These are phyloP conservation scores for Ilyonectria destructans DNA, from an alignment of 2,329 filamentous ascomycete species.

Conservation along the genomic window DNA sequence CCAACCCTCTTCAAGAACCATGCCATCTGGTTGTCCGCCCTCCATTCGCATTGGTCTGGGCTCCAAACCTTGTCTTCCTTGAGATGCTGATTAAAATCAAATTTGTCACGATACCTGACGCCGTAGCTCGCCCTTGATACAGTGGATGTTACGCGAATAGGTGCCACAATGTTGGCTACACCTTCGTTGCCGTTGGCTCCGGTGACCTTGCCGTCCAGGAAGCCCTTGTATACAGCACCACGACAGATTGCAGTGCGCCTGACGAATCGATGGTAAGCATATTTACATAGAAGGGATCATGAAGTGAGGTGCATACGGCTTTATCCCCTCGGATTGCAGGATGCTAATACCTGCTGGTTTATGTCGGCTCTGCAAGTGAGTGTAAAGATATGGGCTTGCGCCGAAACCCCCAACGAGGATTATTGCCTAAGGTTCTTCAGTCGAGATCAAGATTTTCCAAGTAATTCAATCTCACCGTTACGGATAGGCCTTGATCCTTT, in stretches of 20 bases:
- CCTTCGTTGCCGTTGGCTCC: background rate
- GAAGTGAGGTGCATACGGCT: constrained; percentile 11
- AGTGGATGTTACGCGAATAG: constrained; percentile 14
- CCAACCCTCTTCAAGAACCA: constrained; percentile 16
- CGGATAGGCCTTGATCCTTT: constrained; percentile 1
- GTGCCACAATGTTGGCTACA: constrained; percentile 1
- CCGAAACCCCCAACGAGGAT: constrained; percentile 24
- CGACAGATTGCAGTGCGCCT: constrained; percentile 25
- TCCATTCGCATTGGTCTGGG: background rate
- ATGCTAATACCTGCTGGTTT: constrained; percentile 1
- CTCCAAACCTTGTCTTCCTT: constrained; percentile 18
- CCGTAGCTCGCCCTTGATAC: constrained; percentile 22
- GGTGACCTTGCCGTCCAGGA: constrained; percentile 5
- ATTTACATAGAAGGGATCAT: background rate
- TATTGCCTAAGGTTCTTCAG: constrained; percentile 1
- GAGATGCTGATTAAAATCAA: background rate
- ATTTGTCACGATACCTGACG: background rate
- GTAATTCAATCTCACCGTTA: background rate
- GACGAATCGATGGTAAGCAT: background rate
- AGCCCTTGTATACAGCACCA: constrained; percentile 24
- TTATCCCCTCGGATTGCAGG: constrained; percentile 13
- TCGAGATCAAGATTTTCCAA: too few relatives aligned
- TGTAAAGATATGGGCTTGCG: constrained; percentile 7
- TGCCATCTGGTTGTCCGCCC: background rate
- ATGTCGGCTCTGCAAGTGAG: constrained; percentile 1